Evolutionary conservation across 1,284 basidiomycete species (phyloP).

Genomic region (Phenoliferia sp.): DNA sequence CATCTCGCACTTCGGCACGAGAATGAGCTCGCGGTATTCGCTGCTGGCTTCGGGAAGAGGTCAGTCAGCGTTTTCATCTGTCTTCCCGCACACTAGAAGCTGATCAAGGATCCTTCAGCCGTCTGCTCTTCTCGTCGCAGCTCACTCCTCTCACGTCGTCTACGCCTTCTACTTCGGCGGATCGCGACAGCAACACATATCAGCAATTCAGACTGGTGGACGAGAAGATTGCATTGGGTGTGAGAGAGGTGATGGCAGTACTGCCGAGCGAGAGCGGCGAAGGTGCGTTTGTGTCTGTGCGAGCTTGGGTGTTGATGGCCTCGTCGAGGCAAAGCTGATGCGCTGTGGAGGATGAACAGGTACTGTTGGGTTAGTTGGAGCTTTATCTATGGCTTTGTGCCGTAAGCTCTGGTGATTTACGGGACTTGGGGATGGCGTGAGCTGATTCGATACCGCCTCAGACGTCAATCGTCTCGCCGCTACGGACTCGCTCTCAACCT

Average conservation of each 20-base stretch:
- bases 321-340: neutral
- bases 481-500: slow-evolving; percentile 7
- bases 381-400: slow-evolving; percentile 81
- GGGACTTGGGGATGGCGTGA: neutral
- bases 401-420: slow-evolving; percentile 52
- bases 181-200: slow-evolving; percentile 70
- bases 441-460: slow-evolving; percentile 40
- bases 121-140: slow-evolving; percentile 21
- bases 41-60: slow-evolving; percentile 37
- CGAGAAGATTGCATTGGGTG: slow-evolving; percentile 60
- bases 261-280: slow-evolving; percentile 45
- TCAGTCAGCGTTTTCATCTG: neutral
- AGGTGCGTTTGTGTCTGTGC: neutral
- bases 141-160: slow-evolving; percentile 8
- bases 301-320: neutral
- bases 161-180: slow-evolving; percentile 11
- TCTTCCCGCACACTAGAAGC: too few species aligned
- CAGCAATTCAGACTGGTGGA: slow-evolving; percentile 61
- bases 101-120: slow-evolving; percentile 6
- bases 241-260: slow-evolving; percentile 59
- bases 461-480: slow-evolving; percentile 73
- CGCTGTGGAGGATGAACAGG: neutral
- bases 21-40: slow-evolving; percentile 88
- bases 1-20: slow-evolving; percentile 87
- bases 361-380: slow-evolving; percentile 60